Conservation (phyloP, 345 rosid species). For the Pistacia atlantica region DNA sequence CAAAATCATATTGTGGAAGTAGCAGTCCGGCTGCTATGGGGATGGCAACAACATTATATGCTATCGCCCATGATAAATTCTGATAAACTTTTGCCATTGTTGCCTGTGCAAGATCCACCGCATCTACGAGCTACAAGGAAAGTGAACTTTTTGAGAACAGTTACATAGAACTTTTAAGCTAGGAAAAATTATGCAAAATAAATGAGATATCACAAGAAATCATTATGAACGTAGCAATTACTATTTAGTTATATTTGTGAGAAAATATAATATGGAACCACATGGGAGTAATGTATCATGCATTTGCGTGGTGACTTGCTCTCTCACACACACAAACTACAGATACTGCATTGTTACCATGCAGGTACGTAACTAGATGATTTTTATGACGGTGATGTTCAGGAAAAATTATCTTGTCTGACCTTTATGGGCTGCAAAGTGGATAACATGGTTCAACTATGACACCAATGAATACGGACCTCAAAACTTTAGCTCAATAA, state of each 20-base stretch:
- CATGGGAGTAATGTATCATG: neutral
- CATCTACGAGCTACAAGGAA: slow-evolving; percentile 68
- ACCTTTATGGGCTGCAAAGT: neutral
- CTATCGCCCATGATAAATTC: slow-evolving; percentile 88
- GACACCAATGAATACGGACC: neutral
- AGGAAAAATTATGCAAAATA: neutral
- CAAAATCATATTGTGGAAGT: slow-evolving; percentile 82
- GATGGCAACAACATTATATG: slow-evolving; percentile 73
- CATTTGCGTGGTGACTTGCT: neutral
- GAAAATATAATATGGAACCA: neutral
- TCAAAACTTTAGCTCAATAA: neutral
- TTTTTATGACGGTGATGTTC: neutral
- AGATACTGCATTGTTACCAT: neutral
- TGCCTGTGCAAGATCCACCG: slow-evolving; percentile 81
- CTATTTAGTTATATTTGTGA: neutral
- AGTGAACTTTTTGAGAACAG: neutral
- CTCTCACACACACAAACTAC: neutral
- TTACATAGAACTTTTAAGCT: neutral
- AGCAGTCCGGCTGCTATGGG: slow-evolving; percentile 90
- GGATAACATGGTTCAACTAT: neutral
- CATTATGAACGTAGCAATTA: neutral
- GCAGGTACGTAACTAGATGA: neutral
- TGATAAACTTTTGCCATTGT: slow-evolving; percentile 92
- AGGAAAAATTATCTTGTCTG: neutral
- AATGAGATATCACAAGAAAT: neutral